Conservation (phyloP, 495 filamentous ascomycete genomes). For the Xylaria sp. region DNA sequence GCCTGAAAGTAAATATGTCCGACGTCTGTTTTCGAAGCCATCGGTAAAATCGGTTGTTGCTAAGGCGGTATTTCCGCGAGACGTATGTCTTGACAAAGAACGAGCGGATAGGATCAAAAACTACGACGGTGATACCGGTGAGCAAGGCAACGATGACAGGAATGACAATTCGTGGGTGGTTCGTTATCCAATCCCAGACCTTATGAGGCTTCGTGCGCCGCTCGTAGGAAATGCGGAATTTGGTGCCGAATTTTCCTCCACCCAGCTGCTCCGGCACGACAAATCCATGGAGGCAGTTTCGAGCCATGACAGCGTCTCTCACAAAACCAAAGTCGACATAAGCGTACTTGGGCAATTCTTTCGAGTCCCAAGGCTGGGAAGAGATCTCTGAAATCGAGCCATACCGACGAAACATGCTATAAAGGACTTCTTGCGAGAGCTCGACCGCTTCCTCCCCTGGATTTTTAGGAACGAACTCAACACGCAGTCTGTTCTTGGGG, state of each 20-base stretch:
- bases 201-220: constrained; percentile 74
- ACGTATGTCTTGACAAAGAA: constrained; percentile 91
- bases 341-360: constrained; percentile 79
- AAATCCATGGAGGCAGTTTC: constrained; percentile 92
- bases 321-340: constrained; percentile 74
- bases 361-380: constrained; percentile 80
- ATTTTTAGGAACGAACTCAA: constrained; percentile 81
- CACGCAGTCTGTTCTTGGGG: constrained; percentile 73
- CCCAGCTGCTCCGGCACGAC: constrained; percentile 66
- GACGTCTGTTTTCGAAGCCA: constrained; percentile 84
- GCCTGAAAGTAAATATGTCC: constrained; percentile 64
- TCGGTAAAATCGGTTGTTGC: constrained; percentile 70
- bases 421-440: constrained; percentile 85
- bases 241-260: constrained; percentile 76
- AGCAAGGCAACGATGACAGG: constrained; percentile 79
- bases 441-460: constrained; percentile 71
- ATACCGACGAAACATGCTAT: constrained; percentile 86
- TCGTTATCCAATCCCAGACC: constrained; percentile 88
- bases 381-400: constrained; percentile 86
- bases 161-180: constrained; percentile 87
- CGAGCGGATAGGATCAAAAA: constrained; percentile 92
- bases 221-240: constrained; percentile 81
- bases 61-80: constrained; percentile 74
- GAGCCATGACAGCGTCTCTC: constrained; percentile 80
- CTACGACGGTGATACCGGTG: constrained; percentile 82